Evolutionary conservation across 768 basidiomycete species (phyloP).

Genomic region (Phylloporus scabripes): DNA sequence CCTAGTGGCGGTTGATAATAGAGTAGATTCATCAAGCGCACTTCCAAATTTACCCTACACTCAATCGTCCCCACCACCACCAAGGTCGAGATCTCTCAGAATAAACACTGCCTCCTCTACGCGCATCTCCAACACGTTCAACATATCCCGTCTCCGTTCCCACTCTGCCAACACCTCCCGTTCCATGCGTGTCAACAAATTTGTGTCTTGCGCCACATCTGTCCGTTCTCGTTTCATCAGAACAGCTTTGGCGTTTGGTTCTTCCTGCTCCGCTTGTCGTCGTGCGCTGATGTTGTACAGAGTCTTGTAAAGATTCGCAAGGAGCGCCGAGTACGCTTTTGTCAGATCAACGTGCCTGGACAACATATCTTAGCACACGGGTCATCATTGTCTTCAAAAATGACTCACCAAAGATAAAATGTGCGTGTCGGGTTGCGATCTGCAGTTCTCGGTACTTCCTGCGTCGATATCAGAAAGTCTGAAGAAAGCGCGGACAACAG

Average conservation of each 20-base stretch:
- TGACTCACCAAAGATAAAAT: constrained; percentile 81
- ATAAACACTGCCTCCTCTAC: constrained; percentile 90
- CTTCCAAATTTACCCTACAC: constrained; percentile 40
- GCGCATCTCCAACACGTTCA: constrained; percentile 77
- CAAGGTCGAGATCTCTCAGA: constrained; percentile 65
- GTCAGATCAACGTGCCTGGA: constrained; percentile 83
- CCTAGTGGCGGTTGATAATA: neutral
- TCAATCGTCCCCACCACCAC: constrained; percentile 44
- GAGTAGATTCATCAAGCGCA: neutral
- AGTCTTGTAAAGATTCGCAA: constrained; percentile 82
- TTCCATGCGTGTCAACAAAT: constrained; percentile 67
- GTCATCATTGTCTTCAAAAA: neutral
- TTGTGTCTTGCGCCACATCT: constrained; percentile 77
- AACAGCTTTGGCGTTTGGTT: constrained; percentile 60
- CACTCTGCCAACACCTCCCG: constrained; percentile 67
- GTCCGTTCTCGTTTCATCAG: constrained; percentile 74
- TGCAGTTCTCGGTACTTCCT: constrained; percentile 88
- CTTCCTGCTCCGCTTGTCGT: constrained; percentile 67
- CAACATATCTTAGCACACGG: neutral
- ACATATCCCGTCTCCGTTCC: constrained; percentile 66
- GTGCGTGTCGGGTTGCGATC: constrained; percentile 86
- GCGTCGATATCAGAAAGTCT: constrained; percentile 80
- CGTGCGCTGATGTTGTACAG: constrained; percentile 79
- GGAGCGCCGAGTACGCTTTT: constrained; percentile 73
- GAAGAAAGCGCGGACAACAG: constrained; percentile 72